These are phyloP conservation scores for Geranomyces variabilis DNA, from an alignment of 192 early-diverging fungal species.

Conservation along the genomic window DNA sequence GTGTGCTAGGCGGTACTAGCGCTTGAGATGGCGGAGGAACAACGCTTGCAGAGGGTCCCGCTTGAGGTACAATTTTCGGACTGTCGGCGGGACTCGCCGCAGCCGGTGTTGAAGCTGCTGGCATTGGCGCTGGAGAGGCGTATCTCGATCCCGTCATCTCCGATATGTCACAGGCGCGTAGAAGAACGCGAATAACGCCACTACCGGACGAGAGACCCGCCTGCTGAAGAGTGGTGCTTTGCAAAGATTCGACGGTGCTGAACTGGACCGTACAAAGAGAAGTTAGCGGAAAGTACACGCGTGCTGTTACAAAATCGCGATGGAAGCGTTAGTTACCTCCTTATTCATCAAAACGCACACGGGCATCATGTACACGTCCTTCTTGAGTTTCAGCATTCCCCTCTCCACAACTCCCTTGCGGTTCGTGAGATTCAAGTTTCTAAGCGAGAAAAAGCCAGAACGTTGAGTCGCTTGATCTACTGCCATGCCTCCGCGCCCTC, in stretches of 20 bases:
- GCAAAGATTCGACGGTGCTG: slow-evolving; percentile 57
- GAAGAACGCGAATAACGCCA: slow-evolving; percentile 71
- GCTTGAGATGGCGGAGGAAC: too few species aligned
- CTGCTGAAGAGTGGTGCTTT: slow-evolving; percentile 68
- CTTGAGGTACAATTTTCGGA: too few species aligned
- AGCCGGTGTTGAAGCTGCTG: slow-evolving; percentile 29
- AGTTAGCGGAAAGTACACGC: background rate
- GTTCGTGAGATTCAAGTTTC: slow-evolving; percentile 58
- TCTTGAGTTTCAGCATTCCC: slow-evolving; percentile 35
- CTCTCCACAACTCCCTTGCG: slow-evolving; percentile 41
- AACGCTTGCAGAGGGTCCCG: too few species aligned
- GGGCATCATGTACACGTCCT: slow-evolving; percentile 60
- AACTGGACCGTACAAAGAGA: slow-evolving; percentile 45
- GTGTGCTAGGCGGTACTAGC: too few species aligned
- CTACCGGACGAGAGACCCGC: slow-evolving; percentile 72
- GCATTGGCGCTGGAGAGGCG: background rate
- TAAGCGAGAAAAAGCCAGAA: slow-evolving; percentile 11
- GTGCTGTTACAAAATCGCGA: background rate
- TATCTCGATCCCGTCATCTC: background rate
- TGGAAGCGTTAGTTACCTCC: slow-evolving; percentile 51
- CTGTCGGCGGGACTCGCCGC: too few species aligned
- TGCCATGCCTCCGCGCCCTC: background rate
- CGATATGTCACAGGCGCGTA: slow-evolving; percentile 52
- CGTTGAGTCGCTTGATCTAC: background rate
- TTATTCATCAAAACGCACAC: slow-evolving; percentile 66